Conservation (phyloP, 805 yeast species). For the Saturnispora quitensis region DNA sequence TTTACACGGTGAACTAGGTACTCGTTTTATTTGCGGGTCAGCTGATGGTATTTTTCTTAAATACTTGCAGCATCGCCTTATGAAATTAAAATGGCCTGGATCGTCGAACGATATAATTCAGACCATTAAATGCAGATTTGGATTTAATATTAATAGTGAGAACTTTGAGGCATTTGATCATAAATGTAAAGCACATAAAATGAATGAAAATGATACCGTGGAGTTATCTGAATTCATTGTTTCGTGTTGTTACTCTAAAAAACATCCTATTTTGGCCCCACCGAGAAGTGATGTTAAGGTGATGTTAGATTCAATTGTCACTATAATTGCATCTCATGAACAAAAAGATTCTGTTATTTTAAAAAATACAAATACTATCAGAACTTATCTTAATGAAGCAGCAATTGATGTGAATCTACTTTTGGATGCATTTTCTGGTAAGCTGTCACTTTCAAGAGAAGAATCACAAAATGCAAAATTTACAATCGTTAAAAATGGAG, state of each 20-base stretch:
- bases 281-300: slow-evolving; percentile 66
- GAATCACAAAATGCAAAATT: slow-evolving; percentile 27
- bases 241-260: slow-evolving; percentile 43
- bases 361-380: slow-evolving; percentile 37
- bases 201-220: slow-evolving; percentile 32
- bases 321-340: slow-evolving; percentile 61
- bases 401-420: slow-evolving; percentile 37
- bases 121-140: slow-evolving; percentile 69
- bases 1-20: slow-evolving; percentile 69
- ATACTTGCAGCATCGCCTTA: slow-evolving; percentile 46
- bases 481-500: slow-evolving; percentile 40
- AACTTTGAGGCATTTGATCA: slow-evolving; percentile 62
- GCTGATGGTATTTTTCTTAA: slow-evolving; percentile 54
- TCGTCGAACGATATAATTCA: slow-evolving; percentile 70
- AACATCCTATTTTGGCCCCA: slow-evolving; percentile 48
- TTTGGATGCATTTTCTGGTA: slow-evolving; percentile 45
- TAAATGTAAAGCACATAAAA: slow-evolving; percentile 32
- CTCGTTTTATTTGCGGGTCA: slow-evolving; percentile 56
- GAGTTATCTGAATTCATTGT: slow-evolving; percentile 37
- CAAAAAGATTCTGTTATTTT: slow-evolving; percentile 32
- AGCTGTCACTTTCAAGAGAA: slow-evolving; percentile 21
- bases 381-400: slow-evolving; percentile 38
- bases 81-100: slow-evolving; percentile 32
- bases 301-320: slow-evolving; percentile 62
- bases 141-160: slow-evolving; percentile 51